Base-by-base conservation (phyloP, 345 rosid species). In the Schrenkiella parvula region DNA sequence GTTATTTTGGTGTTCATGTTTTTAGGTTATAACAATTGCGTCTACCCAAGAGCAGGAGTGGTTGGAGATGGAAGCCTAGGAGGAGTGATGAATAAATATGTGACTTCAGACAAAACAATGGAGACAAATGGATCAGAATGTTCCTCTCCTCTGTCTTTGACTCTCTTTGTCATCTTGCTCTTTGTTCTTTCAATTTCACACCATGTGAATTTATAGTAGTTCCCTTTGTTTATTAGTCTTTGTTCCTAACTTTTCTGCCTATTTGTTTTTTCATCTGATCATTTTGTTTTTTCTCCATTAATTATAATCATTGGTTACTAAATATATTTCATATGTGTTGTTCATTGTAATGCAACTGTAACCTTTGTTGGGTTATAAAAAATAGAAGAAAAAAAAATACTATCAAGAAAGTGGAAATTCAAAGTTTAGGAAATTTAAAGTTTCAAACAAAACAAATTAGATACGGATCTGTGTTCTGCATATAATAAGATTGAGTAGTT, bases 11-110 rank as follows among this genome's bases (percentile, higher is more conserved):
- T 4, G 29, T 41, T 43, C 4, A 1, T 62, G 12, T 12, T 47
- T 25, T n/a, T 53, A 89, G 96, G 92, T 80, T 89, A 87, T 67
- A 75, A 35, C 54, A 84, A 73, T 26, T 89, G 92, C 66, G 35
- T 63, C 26, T 89, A 87, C 73, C 83, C 87, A 32, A 78, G 87
- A 68, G 88, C 83, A 64, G 81, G 84, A 44, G 43, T 8, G 46
- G 15, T 9, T 46, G 55, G 68, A 63, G 61, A 56, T 47, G 58
- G 8, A 41, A 57, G 46, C 44, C 14, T 15, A n/a, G 25, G 37
- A 38, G 61, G 53, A 58, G 48, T 32, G 37, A 51, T 67, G 55
- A 74, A 67, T 51, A 74, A 67, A 23, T 74, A 67, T 50, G 73
- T 74, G 47, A 39, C 23, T 29, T 74, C 78, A 66, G 78, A 66